Evolutionary conservation across 768 basidiomycete genomes (phyloP).

Genomic region (Dioszegia hungarica): DNA sequence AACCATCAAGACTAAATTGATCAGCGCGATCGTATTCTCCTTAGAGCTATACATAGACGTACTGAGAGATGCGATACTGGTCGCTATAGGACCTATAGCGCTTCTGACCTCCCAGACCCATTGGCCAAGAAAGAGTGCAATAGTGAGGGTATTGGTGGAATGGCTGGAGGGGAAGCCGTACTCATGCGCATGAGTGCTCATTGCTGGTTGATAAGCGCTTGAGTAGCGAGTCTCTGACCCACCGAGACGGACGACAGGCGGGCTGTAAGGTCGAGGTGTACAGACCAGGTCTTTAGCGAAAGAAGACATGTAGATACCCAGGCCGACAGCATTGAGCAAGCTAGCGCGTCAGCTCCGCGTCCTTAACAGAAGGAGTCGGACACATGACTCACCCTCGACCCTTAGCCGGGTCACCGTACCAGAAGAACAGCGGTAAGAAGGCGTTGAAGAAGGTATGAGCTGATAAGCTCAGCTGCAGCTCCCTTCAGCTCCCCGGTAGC

Average conservation of each 20-base stretch:
- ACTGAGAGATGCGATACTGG: constrained; percentile 16
- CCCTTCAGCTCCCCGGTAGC: not conserved
- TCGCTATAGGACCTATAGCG: not conserved
- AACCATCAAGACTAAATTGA: constrained; percentile 20
- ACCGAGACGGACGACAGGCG: constrained; percentile 88
- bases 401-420: constrained; percentile 71
- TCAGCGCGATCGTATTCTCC: constrained; percentile 6
- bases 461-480: constrained; percentile 3
- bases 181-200: constrained; percentile 31
- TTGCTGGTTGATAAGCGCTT: constrained; percentile 8
- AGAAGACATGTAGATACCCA: constrained; percentile 81
- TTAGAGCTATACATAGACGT: not conserved
- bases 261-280: constrained; percentile 81
- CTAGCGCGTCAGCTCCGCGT: constrained; percentile 48
- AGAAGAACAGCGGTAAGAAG: constrained; percentile 76
- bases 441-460: constrained; percentile 74
- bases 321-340: constrained; percentile 63
- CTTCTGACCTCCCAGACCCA: constrained; percentile 27
- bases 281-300: constrained; percentile 85
- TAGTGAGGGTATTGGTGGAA: constrained; percentile 82
- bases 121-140: constrained; percentile 66
- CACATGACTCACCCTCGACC: constrained; percentile 64
- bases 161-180: constrained; percentile 85
- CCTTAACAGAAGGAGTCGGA: constrained; percentile 4
- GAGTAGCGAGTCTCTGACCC: constrained; percentile 40